Base-by-base conservation (phyloP, 176 grass and related monocot genomes). In the Miscanthus lutarioriparius region DNA sequence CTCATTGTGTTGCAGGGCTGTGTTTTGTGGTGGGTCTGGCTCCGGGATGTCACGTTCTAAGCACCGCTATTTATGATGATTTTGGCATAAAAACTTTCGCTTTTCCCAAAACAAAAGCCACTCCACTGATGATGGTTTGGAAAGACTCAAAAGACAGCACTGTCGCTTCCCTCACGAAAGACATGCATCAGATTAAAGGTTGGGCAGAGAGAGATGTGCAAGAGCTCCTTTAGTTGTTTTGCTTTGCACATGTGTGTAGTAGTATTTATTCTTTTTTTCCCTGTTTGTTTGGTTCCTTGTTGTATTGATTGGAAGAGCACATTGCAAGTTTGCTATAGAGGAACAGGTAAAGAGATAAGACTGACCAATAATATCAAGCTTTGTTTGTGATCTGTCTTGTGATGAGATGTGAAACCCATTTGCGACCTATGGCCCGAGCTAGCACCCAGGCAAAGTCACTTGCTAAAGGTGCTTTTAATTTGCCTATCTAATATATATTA, bases 61-160 rank as follows among this genome's bases (percentile, higher is more conserved):
- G 37, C 78, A 86, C 69, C 77, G 69, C 63, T 87, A 84, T 84
- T 88, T 88, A 83, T 64, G 86, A 78, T 61, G 58, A 72, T 75
- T 87, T 76, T 77, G 53, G 48, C 61, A 78, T 83, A 77, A 70
- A 79, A 86, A 28, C 53, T 73, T 61, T 88, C 23, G 38, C 81
- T 80, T 91, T n/a, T 88, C 47, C n/a, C 1, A 47, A 79, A 83
- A 79, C 47, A 87, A 82, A 77, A 74, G 67, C 65, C 79, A 70
- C 74, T 82, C 48, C 72, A 82, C n/a, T 72, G 72, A 76, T 65
- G 47, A 39, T 20, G 71, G 44, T 81, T 79, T 70, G 8, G 59
- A 67, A 78, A 74, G 45, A 75, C 36, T 69, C 7, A 44, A 73
- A 79, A 78, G 37, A 64, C n/a, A 66, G n/a, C 38, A 54, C 13